These are phyloP conservation scores for Lathyrus oleraceus DNA, from an alignment of 306 rosid species.

Conservation along the genomic window DNA sequence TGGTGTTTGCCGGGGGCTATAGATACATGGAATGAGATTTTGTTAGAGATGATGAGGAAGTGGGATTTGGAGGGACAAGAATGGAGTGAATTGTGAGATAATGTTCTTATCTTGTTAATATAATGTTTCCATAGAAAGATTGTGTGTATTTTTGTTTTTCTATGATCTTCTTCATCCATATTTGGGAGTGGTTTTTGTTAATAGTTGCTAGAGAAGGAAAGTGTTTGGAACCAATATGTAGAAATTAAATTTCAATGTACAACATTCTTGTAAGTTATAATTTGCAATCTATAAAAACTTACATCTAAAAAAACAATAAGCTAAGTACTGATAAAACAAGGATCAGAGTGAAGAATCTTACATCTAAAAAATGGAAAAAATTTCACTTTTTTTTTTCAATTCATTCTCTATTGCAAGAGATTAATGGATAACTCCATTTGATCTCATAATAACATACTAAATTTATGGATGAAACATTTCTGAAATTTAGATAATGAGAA, in stretches of 20 bases:
- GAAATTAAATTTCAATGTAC: neutral
- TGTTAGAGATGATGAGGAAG: constrained; percentile 50
- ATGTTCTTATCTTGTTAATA: neutral
- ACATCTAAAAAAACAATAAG: too few species aligned
- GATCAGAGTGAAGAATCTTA: too few species aligned
- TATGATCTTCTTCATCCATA: neutral
- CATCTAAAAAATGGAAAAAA: too few species aligned
- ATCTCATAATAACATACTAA: too few species aligned
- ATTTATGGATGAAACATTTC: too few species aligned
- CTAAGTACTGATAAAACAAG: too few species aligned
- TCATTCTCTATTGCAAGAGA: too few species aligned
- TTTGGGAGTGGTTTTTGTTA: neutral
- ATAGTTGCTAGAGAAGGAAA: neutral
- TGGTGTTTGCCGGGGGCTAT: constrained; percentile 90
- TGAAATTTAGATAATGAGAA: too few species aligned
- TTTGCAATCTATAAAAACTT: neutral
- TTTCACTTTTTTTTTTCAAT: too few species aligned
- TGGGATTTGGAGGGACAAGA: constrained; percentile 35
- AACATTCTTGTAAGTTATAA: neutral
- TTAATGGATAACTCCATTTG: too few species aligned
- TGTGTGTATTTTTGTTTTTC: neutral
- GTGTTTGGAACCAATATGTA: neutral
- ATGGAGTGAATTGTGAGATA: constrained; percentile 11
- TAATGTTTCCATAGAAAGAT: neutral
- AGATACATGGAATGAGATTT: constrained; percentile 81